Percentiles rank a stretch among this genome's conserved stretches.
These are phyloP conservation scores for Phalaenopsis equestris DNA, from an alignment of 106 monocot genomes.

Conservation along the genomic window DNA sequence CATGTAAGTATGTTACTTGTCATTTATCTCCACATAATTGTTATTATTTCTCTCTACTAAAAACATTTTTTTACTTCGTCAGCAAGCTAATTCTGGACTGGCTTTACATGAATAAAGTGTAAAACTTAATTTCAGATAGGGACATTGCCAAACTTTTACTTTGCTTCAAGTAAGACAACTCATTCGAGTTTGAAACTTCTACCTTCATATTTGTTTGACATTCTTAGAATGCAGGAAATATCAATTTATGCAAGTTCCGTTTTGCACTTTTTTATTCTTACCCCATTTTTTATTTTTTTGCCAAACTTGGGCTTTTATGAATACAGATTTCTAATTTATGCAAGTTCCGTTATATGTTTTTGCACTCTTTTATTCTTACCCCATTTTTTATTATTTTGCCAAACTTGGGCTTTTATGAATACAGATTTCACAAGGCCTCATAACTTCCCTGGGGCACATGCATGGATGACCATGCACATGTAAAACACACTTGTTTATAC, in stretches of 20 bases:
- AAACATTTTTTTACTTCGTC: not conserved
- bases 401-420: not conserved
- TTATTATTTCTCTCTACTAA: not conserved
- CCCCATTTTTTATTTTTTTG: conserved; percentile 1
- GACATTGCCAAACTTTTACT: not conserved
- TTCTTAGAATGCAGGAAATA: not conserved
- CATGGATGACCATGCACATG: not conserved
- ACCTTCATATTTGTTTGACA: not conserved
- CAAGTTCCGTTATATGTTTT: not conserved
- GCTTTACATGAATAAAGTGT: not conserved
- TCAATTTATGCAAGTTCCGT: not conserved
- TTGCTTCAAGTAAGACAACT: not conserved
- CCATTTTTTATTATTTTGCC: not conserved
- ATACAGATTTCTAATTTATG: not conserved
- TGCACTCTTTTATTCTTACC: not conserved
- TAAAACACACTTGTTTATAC: not conserved
- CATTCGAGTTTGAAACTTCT: not conserved
- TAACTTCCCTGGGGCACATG: not conserved
- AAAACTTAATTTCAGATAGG: not conserved
- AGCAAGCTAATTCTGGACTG: not conserved
- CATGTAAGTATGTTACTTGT: not conserved
- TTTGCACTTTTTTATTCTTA: not conserved
- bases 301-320: not conserved
- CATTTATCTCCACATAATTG: not conserved
- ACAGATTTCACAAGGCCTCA: not conserved